phyloP scores from a whole-genome alignment of 148 eudicot genomes.

The Amaranthus cruentus region DNA sequence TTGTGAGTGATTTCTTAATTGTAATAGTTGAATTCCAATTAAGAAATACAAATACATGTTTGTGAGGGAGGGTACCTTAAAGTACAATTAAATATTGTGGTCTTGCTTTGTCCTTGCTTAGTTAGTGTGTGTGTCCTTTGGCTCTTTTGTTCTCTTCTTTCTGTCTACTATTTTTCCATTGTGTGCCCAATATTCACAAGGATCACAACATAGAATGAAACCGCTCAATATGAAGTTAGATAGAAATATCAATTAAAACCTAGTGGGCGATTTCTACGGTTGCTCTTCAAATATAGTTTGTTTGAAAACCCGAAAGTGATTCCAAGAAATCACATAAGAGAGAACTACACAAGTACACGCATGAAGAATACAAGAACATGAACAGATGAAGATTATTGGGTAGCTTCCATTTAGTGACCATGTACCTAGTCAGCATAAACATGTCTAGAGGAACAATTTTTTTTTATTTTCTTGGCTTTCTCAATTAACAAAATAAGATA shows the following conservation, averaged over 20 bases:
- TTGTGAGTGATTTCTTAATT: no score
- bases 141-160: background rate
- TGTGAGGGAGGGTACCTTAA: no score
- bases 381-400: background rate
- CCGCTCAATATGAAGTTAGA: no score
- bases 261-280: background rate
- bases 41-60: no score
- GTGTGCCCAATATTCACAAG: background rate
- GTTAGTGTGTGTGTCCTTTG: background rate
- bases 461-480: background rate
- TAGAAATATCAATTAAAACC: no score
- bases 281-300: conserved; percentile 1
- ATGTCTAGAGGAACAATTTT: background rate
- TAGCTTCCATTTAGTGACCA: conserved; percentile 1
- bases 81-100: no score
- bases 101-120: no score
- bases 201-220: background rate
- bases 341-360: background rate
- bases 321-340: background rate
- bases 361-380: background rate
- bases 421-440: background rate
- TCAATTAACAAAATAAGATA: background rate
- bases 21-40: no score
- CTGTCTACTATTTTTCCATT: background rate
- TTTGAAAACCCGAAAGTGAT: background rate